phyloP scores from a whole-genome alignment of 257 asterid species.

The Ilex asprella region DNA sequence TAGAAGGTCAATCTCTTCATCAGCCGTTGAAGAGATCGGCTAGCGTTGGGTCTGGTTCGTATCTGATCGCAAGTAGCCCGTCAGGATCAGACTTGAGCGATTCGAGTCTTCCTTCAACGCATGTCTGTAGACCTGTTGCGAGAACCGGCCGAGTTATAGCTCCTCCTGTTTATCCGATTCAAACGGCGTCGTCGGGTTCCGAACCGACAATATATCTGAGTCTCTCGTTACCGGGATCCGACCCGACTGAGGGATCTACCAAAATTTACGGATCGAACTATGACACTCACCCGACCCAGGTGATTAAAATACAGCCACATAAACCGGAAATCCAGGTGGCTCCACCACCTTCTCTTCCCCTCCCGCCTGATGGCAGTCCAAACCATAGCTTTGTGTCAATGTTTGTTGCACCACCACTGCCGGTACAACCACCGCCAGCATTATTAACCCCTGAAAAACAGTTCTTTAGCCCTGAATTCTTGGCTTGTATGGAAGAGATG shows the following conservation, averaged over 20 bases:
- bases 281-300: neutral
- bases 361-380: neutral
- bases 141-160: slow-evolving; percentile 51
- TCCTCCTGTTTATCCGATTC: slow-evolving; percentile 24
- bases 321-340: neutral
- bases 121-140: slow-evolving; percentile 42
- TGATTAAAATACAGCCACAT: neutral
- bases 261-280: too few relatives aligned
- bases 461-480: slow-evolving; percentile 56
- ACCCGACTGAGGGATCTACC: slow-evolving; percentile 1
- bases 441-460: slow-evolving; percentile 30
- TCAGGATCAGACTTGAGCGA: slow-evolving; percentile 62
- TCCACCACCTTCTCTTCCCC: slow-evolving; percentile 1
- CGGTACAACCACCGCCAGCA: neutral
- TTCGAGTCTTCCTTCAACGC: slow-evolving; percentile 35
- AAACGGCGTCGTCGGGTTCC: slow-evolving; percentile 10
- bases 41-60: slow-evolving; percentile 52
- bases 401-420: slow-evolving; percentile 7
- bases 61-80: slow-evolving; percentile 54
- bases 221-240: slow-evolving; percentile 56
- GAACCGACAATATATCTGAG: slow-evolving; percentile 59
- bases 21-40: slow-evolving; percentile 60
- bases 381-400: neutral
- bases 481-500: slow-evolving; percentile 66
- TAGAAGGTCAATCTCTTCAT: slow-evolving; percentile 46